Base-by-base conservation (phyloP, 306 rosid species). In the Cyamopsis tetragonoloba region DNA sequence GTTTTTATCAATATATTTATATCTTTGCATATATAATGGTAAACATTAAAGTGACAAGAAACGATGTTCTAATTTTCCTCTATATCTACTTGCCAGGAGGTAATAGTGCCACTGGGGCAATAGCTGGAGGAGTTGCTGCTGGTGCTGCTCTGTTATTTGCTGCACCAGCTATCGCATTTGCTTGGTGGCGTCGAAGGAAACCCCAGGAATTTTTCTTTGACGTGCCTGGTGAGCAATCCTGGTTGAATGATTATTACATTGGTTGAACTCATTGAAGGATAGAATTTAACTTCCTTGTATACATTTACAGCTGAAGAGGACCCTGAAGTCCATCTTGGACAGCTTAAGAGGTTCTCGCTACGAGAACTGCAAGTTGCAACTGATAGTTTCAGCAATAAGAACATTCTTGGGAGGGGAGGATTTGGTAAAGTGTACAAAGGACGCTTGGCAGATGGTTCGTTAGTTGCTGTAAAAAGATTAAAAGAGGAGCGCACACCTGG, bases 61-160 rank as follows among this genome's bases (percentile, higher is more conserved):
- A 44, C 39, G 27, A 46, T 57, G 54, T 58, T 39, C 7, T 61
- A 56, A 76, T 43, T 17, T 47, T 77, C 58, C 7, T 67, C 12
- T 73, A n/a, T 20, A 43, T 70, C 24, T 13, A 63, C 79, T 77
- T 78, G 46, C 84, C 84, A 95, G 99, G 97, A 17, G 87, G 91
- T 41, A 83, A 75, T 74, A 64, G 97, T 83, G 99, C 91, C 51
- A 95, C 95, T 24, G 97, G 97, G 70, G 97, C 97, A 22, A 90
- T 95, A 62, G 97, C 99, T 26, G 99, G 99, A 26, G 99, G 99
- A 73, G 99, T 95, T 73, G 99, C 99, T 59, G 99, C 97, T 1
- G 99, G 99, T 63, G 97, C 97, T 78, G 97, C 99, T 69, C 76
- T 95, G 67, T 83, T 95, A 46, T 95, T 90, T 71, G 96, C 99